Evolutionary conservation across 2,329 filamentous ascomycete species (phyloP).

Genomic region (Claviceps africana): DNA sequence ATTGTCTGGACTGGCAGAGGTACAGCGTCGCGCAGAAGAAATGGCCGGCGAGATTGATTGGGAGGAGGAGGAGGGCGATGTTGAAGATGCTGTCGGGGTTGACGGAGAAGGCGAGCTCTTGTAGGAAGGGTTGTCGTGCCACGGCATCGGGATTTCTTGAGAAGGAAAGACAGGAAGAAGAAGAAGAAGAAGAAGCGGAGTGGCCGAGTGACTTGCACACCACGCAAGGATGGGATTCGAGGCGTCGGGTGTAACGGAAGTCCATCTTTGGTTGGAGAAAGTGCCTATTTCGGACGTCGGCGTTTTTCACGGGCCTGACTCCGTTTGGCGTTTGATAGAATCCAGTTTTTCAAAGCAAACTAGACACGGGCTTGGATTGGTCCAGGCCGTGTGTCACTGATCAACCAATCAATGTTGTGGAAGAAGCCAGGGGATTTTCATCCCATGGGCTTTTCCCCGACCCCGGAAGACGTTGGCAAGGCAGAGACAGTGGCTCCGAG

Average conservation of each 20-base stretch:
- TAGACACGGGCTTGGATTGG: too few species aligned
- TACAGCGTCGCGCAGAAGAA: slow-evolving; percentile 46
- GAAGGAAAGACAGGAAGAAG: background rate
- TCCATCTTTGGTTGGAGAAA: background rate
- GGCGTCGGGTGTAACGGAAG: background rate
- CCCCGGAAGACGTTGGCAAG: background rate
- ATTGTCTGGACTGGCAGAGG: slow-evolving; percentile 58
- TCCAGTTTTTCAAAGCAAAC: too few species aligned
- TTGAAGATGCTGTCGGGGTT: slow-evolving; percentile 29
- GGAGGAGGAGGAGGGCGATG: slow-evolving; percentile 43
- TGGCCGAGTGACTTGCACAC: too few species aligned
- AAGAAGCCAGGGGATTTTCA: too few species aligned
- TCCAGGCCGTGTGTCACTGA: too few species aligned
- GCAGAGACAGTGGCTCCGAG: too few species aligned
- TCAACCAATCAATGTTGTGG: too few species aligned
- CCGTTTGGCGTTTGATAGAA: too few species aligned
- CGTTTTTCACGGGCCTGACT: background rate
- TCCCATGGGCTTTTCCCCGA: too few species aligned
- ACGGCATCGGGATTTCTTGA: too few species aligned
- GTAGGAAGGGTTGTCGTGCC: slow-evolving; percentile 9
- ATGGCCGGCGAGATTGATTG: slow-evolving; percentile 42
- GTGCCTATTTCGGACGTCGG: background rate
- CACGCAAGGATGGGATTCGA: too few species aligned
- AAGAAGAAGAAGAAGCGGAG: too few species aligned
- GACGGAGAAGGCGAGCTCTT: slow-evolving; percentile 39